Percentiles rank a stretch among this genome's conserved stretches.
phyloP scores from a whole-genome alignment of 345 rosid species.

The Hevea brasiliensis region DNA sequence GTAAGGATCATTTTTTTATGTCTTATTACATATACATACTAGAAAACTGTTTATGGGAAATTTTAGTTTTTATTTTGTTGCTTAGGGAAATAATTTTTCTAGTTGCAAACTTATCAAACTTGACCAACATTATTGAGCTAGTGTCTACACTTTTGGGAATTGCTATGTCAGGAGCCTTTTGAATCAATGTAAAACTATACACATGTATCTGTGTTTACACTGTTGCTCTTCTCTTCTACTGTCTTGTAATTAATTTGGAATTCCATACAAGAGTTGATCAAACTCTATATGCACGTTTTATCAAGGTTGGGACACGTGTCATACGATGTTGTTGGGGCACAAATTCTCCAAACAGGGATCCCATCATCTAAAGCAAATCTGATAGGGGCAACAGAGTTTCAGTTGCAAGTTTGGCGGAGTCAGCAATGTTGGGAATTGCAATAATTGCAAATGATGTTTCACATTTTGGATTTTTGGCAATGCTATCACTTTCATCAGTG shows the following conservation, averaged over 20 bases:
- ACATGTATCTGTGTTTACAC: neutral
- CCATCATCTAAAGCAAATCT: slow-evolving; percentile 93
- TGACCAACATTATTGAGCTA: neutral
- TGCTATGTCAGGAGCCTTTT: neutral
- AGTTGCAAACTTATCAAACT: neutral
- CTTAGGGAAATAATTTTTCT: neutral
- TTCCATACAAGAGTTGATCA: neutral
- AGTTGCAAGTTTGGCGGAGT: slow-evolving; percentile 88
- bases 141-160: neutral
- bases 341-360: slow-evolving; percentile 93
- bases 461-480: slow-evolving; percentile 70
- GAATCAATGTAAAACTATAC: neutral
- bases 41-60: neutral
- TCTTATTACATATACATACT: neutral
- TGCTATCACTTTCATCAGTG: slow-evolving; percentile 75
- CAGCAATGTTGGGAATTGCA: slow-evolving; percentile 81
- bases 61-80: neutral
- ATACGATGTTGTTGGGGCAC: slow-evolving; percentile 79
- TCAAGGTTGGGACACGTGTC: slow-evolving; percentile 96
- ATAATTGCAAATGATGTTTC: slow-evolving; percentile 81
- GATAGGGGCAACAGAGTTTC: slow-evolving; percentile 86
- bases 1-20: slow-evolving; percentile 45
- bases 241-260: neutral
- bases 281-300: slow-evolving; percentile 49
- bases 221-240: neutral